Evolutionary conservation across 495 filamentous ascomycete genomes (phyloP).

Genomic region (Pyrenopolyporus hunteri): DNA sequence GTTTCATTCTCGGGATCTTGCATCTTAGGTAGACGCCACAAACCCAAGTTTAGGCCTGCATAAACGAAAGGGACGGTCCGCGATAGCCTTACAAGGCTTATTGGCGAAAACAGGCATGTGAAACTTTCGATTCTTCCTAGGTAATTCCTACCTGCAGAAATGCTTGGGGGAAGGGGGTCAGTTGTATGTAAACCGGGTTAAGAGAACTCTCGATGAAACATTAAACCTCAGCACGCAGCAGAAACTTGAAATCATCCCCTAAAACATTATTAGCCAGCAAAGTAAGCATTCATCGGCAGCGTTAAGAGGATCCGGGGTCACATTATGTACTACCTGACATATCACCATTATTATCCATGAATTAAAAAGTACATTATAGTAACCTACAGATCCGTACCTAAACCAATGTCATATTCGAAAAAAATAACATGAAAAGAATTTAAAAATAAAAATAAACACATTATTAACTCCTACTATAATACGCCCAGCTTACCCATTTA

Average conservation of each 20-base stretch:
- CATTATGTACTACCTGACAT: no score
- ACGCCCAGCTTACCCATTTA: no score
- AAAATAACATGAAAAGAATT: no score
- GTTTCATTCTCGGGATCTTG: conserved; percentile 35
- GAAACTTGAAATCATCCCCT: neutral
- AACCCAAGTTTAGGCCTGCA: conserved; percentile 26
- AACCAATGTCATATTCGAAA: no score
- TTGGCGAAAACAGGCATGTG: conserved; percentile 11
- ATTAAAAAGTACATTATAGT: no score
- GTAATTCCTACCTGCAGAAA: neutral
- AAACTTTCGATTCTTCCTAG: neutral
- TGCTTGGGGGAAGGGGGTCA: no score
- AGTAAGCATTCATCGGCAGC: no score
- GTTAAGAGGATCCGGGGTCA: no score
- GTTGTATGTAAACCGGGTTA: neutral
- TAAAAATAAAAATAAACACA: no score
- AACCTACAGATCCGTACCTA: no score
- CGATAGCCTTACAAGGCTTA: conserved; percentile 23
- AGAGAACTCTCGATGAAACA: neutral
- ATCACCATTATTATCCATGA: no score
- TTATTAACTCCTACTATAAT: no score
- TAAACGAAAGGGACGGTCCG: conserved; percentile 28
- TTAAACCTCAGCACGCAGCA: neutral
- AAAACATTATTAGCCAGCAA: neutral
- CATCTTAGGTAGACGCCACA: conserved; percentile 27